Base-by-base conservation (phyloP, 129 eudicot genomes). In the Ambrosia trifida region DNA sequence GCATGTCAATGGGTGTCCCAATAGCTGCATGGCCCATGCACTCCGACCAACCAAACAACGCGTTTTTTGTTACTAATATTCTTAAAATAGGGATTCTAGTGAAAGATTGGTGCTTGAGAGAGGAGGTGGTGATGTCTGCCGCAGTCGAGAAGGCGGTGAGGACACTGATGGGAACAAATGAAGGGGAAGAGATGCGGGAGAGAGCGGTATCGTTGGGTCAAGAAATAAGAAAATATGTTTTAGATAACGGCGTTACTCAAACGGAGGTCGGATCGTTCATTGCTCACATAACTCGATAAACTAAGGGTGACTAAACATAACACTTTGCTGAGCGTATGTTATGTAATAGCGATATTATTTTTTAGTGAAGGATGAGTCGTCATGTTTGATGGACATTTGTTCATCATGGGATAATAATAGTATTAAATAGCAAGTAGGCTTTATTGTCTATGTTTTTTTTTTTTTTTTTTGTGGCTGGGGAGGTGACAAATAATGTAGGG, bases 1-100 rank as follows among this genome's bases (percentile, higher is more conserved):
- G 96, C 61, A 82, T 89, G 2, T 79, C 76, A 14, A 71, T 79
- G 85, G 96, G 96, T 7, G 96, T 89, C 11, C 89, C 96, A 0
- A 82, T 89, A 0, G 86, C 75, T 18, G 78, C 92, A 0, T 89
- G 96, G 96, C 96, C 96, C 0, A 86, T 89, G 82, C 96, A 86
- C 40, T 86, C 93, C 0, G 96, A 89, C 59, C 96, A 89, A 46
- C 90, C 96, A 0, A 72, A 51, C 40, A 89, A 86, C 44, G 67
- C 81, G 0, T 50, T 71, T 9, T 50, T 86, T 12, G 60, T 89
- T 2, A 84, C 85, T 2, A 35, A 70, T 2, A 70, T 86, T 6
- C 67, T 89, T 49, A 84, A 72, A 35, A 72, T 77, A 3, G 91
- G 86, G 5, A 35, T 83, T 5, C 33, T n/a, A 30, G 85, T 80